Conservation (phyloP, 495 filamentous ascomycete genomes). For the Physcia stellaris region DNA sequence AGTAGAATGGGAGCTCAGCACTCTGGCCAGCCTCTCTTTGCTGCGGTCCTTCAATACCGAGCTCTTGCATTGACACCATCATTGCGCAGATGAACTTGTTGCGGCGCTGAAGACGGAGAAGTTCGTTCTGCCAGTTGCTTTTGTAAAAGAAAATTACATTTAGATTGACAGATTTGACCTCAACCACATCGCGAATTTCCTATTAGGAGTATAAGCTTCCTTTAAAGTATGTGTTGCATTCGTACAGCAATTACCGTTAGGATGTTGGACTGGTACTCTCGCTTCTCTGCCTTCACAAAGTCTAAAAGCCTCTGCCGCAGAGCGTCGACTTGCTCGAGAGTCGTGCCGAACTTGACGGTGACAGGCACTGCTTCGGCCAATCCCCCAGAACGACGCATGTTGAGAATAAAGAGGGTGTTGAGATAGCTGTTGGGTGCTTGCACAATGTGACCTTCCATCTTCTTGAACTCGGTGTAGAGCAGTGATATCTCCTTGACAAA, state of each 20-base stretch:
- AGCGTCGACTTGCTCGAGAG: conserved; percentile 70
- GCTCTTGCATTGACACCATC: conserved; percentile 73
- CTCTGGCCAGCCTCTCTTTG: conserved; percentile 58
- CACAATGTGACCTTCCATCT: conserved; percentile 91
- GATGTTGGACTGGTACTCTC: conserved; percentile 83
- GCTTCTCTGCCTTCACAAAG: conserved; percentile 75
- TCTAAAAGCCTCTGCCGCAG: conserved; percentile 73
- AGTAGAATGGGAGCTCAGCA: conserved; percentile 44
- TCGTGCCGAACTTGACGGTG: conserved; percentile 78
- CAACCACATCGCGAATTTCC: conserved; percentile 56
- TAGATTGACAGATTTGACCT: conserved; percentile 61
- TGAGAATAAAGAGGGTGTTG: conserved; percentile 87
- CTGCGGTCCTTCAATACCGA: conserved; percentile 78
- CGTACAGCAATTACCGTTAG: conserved; percentile 52
- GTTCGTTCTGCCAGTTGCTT: conserved; percentile 85
- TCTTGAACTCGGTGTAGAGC: conserved; percentile 97
- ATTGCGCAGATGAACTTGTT: conserved; percentile 94
- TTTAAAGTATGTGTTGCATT: too few species aligned
- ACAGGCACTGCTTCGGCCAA: conserved; percentile 80
- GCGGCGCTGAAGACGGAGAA: conserved; percentile 73
- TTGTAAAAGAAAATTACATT: conserved; percentile 99
- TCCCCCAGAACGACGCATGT: conserved; percentile 79
- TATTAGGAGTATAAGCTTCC: too few species aligned
- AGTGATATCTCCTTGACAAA: conserved; percentile 90
- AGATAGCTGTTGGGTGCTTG: conserved; percentile 92